Evolutionary conservation across 1,139 yeast genomes (phyloP).

Genomic region (Lodderomyces orthopsilosis): DNA sequence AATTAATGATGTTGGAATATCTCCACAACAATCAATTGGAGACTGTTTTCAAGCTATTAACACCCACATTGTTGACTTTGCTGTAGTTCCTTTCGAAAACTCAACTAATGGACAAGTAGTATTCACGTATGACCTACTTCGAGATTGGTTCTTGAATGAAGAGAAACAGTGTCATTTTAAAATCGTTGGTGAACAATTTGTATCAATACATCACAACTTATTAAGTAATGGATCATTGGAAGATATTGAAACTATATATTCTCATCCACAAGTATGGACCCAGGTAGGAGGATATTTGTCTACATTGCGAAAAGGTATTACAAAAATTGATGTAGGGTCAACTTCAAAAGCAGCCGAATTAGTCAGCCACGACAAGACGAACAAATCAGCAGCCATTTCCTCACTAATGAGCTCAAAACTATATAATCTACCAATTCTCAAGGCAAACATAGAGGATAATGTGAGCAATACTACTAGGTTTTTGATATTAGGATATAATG

Average conservation of each 20-base stretch:
- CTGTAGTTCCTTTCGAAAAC: conserved; percentile 91
- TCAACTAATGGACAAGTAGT: conserved; percentile 94
- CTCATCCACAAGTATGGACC: conserved; percentile 99
- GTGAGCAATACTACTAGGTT: conserved; percentile 82
- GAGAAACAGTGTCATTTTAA: conserved; percentile 25
- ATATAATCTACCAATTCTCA: conserved; percentile 57
- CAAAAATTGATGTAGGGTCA: conserved; percentile 64
- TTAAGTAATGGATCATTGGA: conserved; percentile 49
- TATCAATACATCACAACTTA: conserved; percentile 76
- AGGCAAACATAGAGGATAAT: conserved; percentile 63
- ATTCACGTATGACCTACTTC: conserved; percentile 73
- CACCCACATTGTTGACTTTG: conserved; percentile 51
- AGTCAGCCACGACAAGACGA: conserved; percentile 41
- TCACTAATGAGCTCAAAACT: conserved; percentile 62
- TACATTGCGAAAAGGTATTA: conserved; percentile 34
- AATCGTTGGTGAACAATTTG: conserved; percentile 77
- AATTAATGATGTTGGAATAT: conserved; percentile 32
- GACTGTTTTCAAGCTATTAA: conserved; percentile 63
- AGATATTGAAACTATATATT: conserved; percentile 58
- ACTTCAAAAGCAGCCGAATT: conserved; percentile 82
- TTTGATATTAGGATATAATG: conserved; percentile 52
- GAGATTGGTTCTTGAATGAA: conserved; percentile 53
- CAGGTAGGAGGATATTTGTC: conserved; percentile 63
- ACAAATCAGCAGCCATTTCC: conserved; percentile 46
- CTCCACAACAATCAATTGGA: conserved; percentile 50